These are phyloP conservation scores for Scheffersomyces segobiensis DNA, from an alignment of 1,139 yeast species.

Conservation along the genomic window DNA sequence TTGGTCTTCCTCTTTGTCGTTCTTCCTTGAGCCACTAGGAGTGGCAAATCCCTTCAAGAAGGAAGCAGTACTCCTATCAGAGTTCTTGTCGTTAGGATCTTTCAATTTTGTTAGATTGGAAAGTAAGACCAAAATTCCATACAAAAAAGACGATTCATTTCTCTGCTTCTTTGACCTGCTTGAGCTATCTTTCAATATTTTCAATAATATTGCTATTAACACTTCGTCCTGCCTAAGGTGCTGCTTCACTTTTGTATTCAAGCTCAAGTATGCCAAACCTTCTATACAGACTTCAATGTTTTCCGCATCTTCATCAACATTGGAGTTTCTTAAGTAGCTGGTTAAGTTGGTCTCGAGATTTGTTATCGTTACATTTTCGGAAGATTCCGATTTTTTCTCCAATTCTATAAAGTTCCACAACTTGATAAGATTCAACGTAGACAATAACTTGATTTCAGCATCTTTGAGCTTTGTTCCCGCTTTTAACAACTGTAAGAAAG, in stretches of 20 bases:
- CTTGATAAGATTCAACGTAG: slow-evolving; percentile 39
- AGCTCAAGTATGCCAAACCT: slow-evolving; percentile 48
- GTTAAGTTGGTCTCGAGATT: not conserved
- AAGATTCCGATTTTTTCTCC: slow-evolving; percentile 17
- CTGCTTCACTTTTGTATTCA: slow-evolving; percentile 33
- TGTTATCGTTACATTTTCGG: not conserved
- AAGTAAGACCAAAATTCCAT: slow-evolving; percentile 40
- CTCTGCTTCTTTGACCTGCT: not conserved
- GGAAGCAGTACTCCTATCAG: slow-evolving; percentile 22
- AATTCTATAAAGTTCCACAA: slow-evolving; percentile 42
- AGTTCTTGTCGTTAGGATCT: slow-evolving; percentile 12
- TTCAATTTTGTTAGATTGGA: slow-evolving; percentile 37
- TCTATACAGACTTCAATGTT: slow-evolving; percentile 25
- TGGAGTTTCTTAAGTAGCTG: not conserved
- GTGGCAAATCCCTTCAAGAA: slow-evolving; percentile 37
- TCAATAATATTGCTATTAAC: slow-evolving; percentile 23
- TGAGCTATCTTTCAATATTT: slow-evolving; percentile 8
- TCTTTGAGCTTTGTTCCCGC: slow-evolving; percentile 16
- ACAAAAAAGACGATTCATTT: slow-evolving; percentile 14
- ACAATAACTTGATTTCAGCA: slow-evolving; percentile 25
- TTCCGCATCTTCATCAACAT: not conserved
- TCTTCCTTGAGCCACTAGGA: slow-evolving; percentile 20
- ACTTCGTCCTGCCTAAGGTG: slow-evolving; percentile 33
- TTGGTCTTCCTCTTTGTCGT: slow-evolving; percentile 20
- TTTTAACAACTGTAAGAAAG: slow-evolving; percentile 30